A percentile compares a stretch with the other conserved stretches of the same genome.
Conservation (phyloP, 768 basidiomycete genomes). For the Gelatoporia subvermispora region DNA sequence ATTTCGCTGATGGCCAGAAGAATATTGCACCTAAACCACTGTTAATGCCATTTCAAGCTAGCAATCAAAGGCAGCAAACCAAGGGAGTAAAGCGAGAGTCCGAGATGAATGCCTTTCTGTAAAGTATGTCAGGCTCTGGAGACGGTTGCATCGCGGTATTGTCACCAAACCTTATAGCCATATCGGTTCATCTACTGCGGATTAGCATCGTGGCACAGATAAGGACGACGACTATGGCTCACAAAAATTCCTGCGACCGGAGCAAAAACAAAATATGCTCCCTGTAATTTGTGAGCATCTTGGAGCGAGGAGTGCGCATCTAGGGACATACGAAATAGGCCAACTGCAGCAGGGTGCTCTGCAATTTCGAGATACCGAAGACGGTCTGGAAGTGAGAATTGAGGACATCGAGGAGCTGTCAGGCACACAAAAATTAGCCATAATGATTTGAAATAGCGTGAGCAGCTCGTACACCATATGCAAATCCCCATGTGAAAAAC, state of each 20-base stretch:
- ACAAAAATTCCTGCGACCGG: constrained; percentile 56
- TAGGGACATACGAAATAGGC: constrained; percentile 53
- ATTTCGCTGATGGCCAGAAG: constrained; percentile 76
- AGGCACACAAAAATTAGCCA: constrained; percentile 13
- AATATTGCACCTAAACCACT: constrained; percentile 53
- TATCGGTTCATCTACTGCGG: constrained; percentile 47
- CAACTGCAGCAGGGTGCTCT: constrained; percentile 71
- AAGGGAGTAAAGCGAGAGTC: constrained; percentile 53
- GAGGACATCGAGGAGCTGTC: constrained; percentile 61
- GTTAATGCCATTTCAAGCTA: constrained; percentile 1
- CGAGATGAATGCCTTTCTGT: constrained; percentile 59
- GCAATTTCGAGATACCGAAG: constrained; percentile 61
- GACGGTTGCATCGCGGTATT: background rate
- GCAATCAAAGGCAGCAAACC: constrained; percentile 26
- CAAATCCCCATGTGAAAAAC: constrained; percentile 77
- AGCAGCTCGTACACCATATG: constrained; percentile 49
- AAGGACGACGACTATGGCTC: constrained; percentile 20
- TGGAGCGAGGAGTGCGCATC: background rate
- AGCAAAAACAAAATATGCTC: constrained; percentile 58
- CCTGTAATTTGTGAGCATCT: constrained; percentile 26
- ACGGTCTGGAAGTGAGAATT: constrained; percentile 72
- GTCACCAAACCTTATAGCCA: constrained; percentile 54
- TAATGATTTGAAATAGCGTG: constrained; percentile 12
- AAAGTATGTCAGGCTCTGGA: constrained; percentile 1
- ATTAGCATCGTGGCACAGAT: background rate